Conservation (phyloP, 208 protist genomes). For the Wallacemonas sp. region DNA sequence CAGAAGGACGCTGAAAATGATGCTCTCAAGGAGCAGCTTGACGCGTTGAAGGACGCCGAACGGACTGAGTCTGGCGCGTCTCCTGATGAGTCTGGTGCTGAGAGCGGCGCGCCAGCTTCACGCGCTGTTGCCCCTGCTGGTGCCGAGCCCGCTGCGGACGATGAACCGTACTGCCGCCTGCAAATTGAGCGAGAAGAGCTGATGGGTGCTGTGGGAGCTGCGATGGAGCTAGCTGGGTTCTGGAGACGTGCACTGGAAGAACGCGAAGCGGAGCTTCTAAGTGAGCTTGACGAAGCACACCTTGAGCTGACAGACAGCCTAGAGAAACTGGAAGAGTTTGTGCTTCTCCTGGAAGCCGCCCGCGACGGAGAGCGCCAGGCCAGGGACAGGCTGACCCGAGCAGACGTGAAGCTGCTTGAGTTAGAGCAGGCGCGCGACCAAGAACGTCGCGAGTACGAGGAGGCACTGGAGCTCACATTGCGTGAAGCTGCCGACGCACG, state of each 20-base stretch:
- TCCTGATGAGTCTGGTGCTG: background rate
- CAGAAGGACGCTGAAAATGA: conserved; percentile 2
- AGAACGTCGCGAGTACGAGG: conserved; percentile 16
- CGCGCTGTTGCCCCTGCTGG: too few relatives aligned
- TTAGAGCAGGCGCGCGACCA: conserved; percentile 10
- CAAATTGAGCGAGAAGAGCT: conserved; percentile 14
- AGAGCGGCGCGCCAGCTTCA: too few relatives aligned
- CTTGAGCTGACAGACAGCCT: conserved; percentile 51
- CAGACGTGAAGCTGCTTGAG: conserved; percentile 43
- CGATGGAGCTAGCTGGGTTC: background rate
- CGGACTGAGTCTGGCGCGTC: conserved; percentile 19
- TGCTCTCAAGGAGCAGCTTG: conserved; percentile 25
- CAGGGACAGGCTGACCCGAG: conserved; percentile 25
- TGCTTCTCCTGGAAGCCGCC: conserved; percentile 46
- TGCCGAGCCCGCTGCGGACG: too few relatives aligned
- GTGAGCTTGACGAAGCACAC: conserved; percentile 35
- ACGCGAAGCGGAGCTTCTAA: conserved; percentile 37
- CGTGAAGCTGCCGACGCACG: conserved; percentile 13
- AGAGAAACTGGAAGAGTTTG: conserved; percentile 63
- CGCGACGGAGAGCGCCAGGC: conserved; percentile 38
- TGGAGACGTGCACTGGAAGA: conserved; percentile 15
- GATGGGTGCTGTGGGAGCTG: background rate
- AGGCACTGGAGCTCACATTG: conserved; percentile 18
- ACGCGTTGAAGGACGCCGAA: background rate
- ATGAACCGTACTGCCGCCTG: conserved; percentile 21